Conservation (phyloP, 2,329 filamentous ascomycete species). For the Alternaria infectoria region DNA sequence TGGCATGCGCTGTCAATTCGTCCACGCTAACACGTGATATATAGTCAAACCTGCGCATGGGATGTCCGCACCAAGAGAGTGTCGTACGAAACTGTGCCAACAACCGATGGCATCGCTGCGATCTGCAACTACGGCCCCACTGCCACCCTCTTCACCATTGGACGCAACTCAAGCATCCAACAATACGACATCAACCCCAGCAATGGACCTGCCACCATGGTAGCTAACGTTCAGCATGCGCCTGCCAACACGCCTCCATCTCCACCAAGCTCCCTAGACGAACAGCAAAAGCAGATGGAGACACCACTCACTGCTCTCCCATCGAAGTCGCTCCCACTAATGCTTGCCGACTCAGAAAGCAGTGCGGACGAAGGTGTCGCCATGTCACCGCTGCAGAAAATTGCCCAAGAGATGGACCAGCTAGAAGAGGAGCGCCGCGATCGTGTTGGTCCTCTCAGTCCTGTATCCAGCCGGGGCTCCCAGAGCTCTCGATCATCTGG, state of each 20-base stretch:
- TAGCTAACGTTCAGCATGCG: constrained; percentile 85
- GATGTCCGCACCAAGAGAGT: constrained; percentile 98
- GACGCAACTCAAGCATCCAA: constrained; percentile 85
- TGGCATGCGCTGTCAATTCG: constrained; percentile 3
- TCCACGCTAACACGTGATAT: constrained; percentile 27
- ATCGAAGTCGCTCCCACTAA: constrained; percentile 35
- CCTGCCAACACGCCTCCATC: constrained; percentile 80
- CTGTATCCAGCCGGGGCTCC: constrained; percentile 71
- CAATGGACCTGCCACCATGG: constrained; percentile 69
- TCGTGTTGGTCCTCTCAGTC: constrained; percentile 70
- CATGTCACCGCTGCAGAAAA: constrained; percentile 75
- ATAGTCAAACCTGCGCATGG: constrained; percentile 86
- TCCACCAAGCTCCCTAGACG: constrained; percentile 80
- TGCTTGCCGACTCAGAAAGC: constrained; percentile 63
- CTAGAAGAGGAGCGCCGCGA: constrained; percentile 67
- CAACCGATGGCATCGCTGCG: constrained; percentile 78
- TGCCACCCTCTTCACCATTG: constrained; percentile 90
- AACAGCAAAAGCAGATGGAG: constrained; percentile 60
- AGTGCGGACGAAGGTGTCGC: constrained; percentile 68
- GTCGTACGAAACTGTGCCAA: constrained; percentile 86
- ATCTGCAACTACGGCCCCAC: constrained; percentile 88
- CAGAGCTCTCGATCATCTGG: constrained; percentile 60
- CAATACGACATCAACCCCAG: constrained; percentile 89
- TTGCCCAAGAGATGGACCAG: constrained; percentile 73
- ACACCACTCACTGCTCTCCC: constrained; percentile 40